A percentile compares a stretch with the other conserved stretches of the same genome.
Evolutionary conservation across 768 basidiomycete species (phyloP).

Genomic region (Roridomyces roridus): DNA sequence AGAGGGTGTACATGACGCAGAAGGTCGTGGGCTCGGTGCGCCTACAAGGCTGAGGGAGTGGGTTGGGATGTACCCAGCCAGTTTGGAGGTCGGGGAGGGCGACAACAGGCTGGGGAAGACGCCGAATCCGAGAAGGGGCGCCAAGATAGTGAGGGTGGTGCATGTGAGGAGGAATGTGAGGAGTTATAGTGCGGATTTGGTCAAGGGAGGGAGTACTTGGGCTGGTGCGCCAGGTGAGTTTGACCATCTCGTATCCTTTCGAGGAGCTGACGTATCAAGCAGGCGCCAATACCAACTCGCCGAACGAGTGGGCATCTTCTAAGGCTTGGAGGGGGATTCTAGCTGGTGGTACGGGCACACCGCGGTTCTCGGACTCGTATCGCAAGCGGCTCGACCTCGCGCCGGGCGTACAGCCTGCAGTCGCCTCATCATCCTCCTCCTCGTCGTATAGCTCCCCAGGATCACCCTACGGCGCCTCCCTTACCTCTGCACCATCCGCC

Average conservation of each 20-base stretch:
- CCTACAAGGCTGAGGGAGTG: slow-evolving; percentile 18
- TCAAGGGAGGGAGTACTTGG: slow-evolving; percentile 65
- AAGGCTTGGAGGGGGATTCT: slow-evolving; percentile 19
- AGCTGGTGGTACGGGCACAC: slow-evolving; percentile 22
- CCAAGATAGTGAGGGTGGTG: slow-evolving; percentile 77
- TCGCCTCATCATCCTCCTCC: neutral
- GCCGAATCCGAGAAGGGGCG: slow-evolving; percentile 70
- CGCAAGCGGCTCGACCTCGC: slow-evolving; percentile 27
- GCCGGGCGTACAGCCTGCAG: slow-evolving; percentile 18
- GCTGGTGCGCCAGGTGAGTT: slow-evolving; percentile 36
- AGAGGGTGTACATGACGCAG: slow-evolving; percentile 62
- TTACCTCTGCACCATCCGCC: neutral
- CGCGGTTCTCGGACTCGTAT: slow-evolving; percentile 32
- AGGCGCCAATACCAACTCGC: neutral
- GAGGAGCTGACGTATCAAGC: slow-evolving; percentile 39
- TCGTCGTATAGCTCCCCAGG: slow-evolving; percentile 21
- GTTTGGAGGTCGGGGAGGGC: neutral
- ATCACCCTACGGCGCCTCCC: neutral
- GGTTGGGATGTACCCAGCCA: slow-evolving; percentile 15
- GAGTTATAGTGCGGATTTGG: slow-evolving; percentile 87
- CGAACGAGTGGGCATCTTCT: slow-evolving; percentile 18
- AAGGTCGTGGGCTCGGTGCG: slow-evolving; percentile 22
- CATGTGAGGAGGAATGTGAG: slow-evolving; percentile 82
- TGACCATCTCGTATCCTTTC: slow-evolving; percentile 10
- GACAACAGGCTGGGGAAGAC: neutral